These are phyloP conservation scores for Pseudogymnoascus sp. DNA, from an alignment of 2,329 filamentous ascomycete species.

Conservation along the genomic window DNA sequence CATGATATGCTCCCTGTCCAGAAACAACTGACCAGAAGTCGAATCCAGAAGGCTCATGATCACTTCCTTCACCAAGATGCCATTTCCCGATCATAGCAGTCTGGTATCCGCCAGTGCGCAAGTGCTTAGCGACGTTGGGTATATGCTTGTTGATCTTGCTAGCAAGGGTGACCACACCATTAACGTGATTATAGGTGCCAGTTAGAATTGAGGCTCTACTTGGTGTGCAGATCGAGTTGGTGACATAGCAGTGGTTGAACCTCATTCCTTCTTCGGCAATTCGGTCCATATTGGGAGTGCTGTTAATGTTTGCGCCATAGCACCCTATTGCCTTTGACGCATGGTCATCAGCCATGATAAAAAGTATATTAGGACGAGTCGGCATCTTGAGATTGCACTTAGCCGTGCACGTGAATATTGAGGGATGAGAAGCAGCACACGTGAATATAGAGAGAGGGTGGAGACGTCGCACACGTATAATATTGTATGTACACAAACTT, in stretches of 20 bases:
- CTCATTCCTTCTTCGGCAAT: slow-evolving; percentile 41
- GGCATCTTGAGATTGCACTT: background rate
- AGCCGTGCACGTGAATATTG: background rate
- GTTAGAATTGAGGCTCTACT: slow-evolving; percentile 42
- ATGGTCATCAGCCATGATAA: slow-evolving; percentile 49
- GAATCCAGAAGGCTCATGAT: slow-evolving; percentile 41
- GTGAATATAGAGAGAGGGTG: background rate
- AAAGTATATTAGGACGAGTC: slow-evolving; percentile 35
- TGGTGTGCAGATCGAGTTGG: slow-evolving; percentile 45
- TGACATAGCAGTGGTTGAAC: slow-evolving; percentile 47
- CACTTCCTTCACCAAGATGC: slow-evolving; percentile 42
- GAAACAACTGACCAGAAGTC: slow-evolving; percentile 45
- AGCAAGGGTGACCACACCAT: slow-evolving; percentile 42
- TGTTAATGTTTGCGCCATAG: slow-evolving; percentile 44
- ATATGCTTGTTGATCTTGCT: slow-evolving; percentile 41
- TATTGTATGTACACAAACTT: background rate
- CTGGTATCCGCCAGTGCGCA: slow-evolving; percentile 39
- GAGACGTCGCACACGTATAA: background rate
- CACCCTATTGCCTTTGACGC: slow-evolving; percentile 41
- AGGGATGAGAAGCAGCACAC: background rate
- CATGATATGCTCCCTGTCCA: slow-evolving; percentile 45
- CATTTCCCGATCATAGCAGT: slow-evolving; percentile 48
- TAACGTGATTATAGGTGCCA: slow-evolving; percentile 46
- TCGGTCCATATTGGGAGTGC: slow-evolving; percentile 43
- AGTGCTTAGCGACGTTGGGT: slow-evolving; percentile 44